A percentile compares a stretch with the other conserved stretches of the same genome.
Conservation (phyloP, 305 asterid species). For the Ruellia speciosa region DNA sequence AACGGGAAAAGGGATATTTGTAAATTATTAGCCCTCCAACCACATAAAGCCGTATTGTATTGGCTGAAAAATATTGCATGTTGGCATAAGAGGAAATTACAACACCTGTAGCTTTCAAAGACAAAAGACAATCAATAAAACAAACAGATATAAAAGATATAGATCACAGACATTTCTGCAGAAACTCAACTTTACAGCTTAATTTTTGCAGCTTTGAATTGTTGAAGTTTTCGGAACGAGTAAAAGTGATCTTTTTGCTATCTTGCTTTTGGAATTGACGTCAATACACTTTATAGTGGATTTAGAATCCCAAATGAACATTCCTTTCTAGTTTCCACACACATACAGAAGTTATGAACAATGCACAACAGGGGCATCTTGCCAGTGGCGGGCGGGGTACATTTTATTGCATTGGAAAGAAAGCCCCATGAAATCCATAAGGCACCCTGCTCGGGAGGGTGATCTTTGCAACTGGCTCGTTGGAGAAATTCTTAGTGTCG, state of each 20-base stretch:
- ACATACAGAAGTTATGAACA: too few species aligned
- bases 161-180: neutral
- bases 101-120: slow-evolving; percentile 12
- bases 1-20: neutral
- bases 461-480: slow-evolving; percentile 34
- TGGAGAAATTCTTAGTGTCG: slow-evolving; percentile 34
- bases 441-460: slow-evolving; percentile 46
- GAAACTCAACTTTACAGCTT: neutral
- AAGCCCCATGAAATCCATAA: slow-evolving; percentile 54
- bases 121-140: slow-evolving; percentile 10
- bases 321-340: too few species aligned
- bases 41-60: slow-evolving; percentile 2
- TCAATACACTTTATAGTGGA: too few species aligned
- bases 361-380: too few species aligned
- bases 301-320: too few species aligned
- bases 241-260: too few species aligned
- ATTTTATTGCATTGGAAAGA: slow-evolving; percentile 22
- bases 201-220: neutral
- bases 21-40: slow-evolving; percentile 3
- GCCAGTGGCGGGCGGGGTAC: too few species aligned
- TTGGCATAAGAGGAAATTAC: slow-evolving; percentile 18
- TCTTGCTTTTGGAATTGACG: too few species aligned
- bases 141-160: neutral
- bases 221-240: too few species aligned
- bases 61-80: slow-evolving; percentile 5